Evolutionary conservation across 345 rosid genomes (phyloP).

Genomic region (Bruguiera parviflora): DNA sequence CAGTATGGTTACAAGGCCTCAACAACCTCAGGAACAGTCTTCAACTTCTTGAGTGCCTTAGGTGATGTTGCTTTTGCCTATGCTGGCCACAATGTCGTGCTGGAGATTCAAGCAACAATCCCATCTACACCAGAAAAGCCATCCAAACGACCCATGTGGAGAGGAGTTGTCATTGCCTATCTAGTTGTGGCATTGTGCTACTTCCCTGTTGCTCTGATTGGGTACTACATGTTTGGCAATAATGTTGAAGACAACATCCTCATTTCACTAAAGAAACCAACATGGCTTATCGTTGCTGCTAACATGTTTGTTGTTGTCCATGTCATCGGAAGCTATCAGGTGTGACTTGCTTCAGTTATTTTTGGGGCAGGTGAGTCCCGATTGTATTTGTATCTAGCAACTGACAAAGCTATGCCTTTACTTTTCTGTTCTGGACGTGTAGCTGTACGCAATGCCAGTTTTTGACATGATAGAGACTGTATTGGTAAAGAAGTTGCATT

Average conservation of each 20-base stretch:
- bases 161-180: conserved; percentile 27
- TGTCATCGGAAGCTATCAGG: conserved; percentile 37
- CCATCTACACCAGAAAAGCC: conserved; percentile 31
- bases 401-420: neutral
- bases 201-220: conserved; percentile 31
- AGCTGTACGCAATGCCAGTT: conserved; percentile 32
- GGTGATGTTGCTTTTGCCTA: conserved; percentile 34
- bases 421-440: neutral
- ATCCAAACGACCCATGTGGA: conserved; percentile 33
- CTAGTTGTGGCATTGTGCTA: conserved; percentile 27
- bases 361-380: neutral
- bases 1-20: conserved; percentile 15
- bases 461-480: conserved; percentile 31
- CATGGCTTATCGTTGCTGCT: conserved; percentile 26
- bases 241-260: conserved; percentile 26
- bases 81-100: conserved; percentile 34
- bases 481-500: conserved; percentile 23
- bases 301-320: conserved; percentile 27
- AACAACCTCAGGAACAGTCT: conserved; percentile 16
- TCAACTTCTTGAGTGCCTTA: conserved; percentile 22
- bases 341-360: neutral
- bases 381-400: neutral
- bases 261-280: conserved; percentile 22
- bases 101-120: conserved; percentile 35
- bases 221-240: conserved; percentile 25